Conservation (phyloP, 2,329 filamentous ascomycete genomes). For the Aotearoamyces nothofagi region DNA sequence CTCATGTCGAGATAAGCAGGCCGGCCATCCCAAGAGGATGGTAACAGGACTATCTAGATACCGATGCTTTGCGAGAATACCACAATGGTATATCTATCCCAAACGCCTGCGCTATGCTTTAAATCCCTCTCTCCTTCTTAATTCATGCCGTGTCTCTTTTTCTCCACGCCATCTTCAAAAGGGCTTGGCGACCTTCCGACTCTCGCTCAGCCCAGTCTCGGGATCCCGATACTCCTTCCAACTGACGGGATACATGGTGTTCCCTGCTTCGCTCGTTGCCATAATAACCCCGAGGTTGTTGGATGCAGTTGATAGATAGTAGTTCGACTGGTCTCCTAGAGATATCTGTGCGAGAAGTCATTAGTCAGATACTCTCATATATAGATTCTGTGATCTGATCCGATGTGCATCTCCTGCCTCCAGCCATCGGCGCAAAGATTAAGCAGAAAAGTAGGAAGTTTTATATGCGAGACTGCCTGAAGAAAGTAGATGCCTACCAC, state of each 20-base stretch:
- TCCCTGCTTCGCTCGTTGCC: constrained; percentile 75
- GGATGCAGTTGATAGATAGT: constrained; percentile 82
- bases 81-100: no score
- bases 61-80: neutral
- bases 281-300: constrained; percentile 92
- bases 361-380: neutral
- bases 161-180: constrained; percentile 35
- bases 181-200: constrained; percentile 87
- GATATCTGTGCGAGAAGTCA: constrained; percentile 47
- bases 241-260: constrained; percentile 82
- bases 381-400: no score
- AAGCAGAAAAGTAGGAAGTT: no score
- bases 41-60: no score
- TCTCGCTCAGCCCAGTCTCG: constrained; percentile 60
- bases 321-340: constrained; percentile 84
- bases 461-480: no score
- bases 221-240: constrained; percentile 92
- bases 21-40: no score
- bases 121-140: neutral
- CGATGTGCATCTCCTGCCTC: no score
- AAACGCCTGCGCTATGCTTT: constrained; percentile 4
- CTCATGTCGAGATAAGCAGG: no score
- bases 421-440: neutral
- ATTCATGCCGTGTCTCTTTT: neutral
- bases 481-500: constrained; percentile 37